Evolutionary conservation across 495 filamentous ascomycete species (phyloP).

Genomic region (Penicillium dipodomyicola): DNA sequence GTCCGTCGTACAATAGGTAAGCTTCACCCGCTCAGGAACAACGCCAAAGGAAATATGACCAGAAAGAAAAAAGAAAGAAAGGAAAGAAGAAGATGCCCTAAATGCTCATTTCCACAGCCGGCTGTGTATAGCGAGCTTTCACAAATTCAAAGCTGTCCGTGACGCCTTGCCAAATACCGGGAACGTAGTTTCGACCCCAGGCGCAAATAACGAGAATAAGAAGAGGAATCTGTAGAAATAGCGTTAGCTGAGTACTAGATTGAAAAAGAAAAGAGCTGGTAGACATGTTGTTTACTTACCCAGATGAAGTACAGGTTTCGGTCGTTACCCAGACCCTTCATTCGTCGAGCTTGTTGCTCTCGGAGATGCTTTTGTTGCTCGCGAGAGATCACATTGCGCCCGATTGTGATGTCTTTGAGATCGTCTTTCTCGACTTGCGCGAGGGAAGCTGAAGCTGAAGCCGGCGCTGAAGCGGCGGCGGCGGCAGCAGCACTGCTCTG

Average conservation of each 20-base stretch:
- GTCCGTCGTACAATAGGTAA: constrained; percentile 12
- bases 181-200: constrained; percentile 61
- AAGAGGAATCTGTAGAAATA: constrained; percentile 37
- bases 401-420: constrained; percentile 46
- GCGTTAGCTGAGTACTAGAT: constrained; percentile 25
- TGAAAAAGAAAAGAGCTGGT: background rate
- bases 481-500: constrained; percentile 44
- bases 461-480: constrained; percentile 15
- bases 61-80: constrained; percentile 22
- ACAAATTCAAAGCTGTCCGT: constrained; percentile 47
- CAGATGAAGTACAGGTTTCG: constrained; percentile 82
- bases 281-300: constrained; percentile 51
- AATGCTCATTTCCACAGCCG: constrained; percentile 37
- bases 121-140: constrained; percentile 43
- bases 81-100: constrained; percentile 25
- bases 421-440: constrained; percentile 34
- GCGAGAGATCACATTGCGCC: constrained; percentile 53
- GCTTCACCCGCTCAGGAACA: constrained; percentile 24
- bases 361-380: constrained; percentile 73
- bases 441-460: constrained; percentile 33
- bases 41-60: constrained; percentile 27
- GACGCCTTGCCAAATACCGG: constrained; percentile 49
- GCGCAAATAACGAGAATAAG: constrained; percentile 62
- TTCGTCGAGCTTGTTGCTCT: constrained; percentile 67
- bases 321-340: constrained; percentile 72